Base-by-base conservation (phyloP, 257 asterid species). In the Rauvolfia tetraphylla region DNA sequence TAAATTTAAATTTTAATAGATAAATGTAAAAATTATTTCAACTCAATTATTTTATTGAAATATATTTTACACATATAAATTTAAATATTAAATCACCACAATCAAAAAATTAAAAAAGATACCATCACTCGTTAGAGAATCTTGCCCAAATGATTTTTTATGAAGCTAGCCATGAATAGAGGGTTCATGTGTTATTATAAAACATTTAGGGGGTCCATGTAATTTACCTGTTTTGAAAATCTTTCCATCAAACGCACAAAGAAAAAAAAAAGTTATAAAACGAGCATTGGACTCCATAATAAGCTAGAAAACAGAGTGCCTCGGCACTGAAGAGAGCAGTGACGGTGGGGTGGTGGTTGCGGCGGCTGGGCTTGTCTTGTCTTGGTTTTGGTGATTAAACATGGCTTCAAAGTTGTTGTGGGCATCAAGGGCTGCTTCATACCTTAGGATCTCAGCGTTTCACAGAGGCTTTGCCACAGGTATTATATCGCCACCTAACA, bases 381-480 rank as follows among this genome's bases (percentile, higher is more conserved):
- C 8, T 41, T 41, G 46, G 68, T 63, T 7, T 54, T 79, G 68
- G 39, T 20, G 54, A 56, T 54, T 44, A 34, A 73, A 51, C 46
- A 95, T 95, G 97, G 96, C 98, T 65, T 84, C 96, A 20, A 81
- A 81, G 77, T 79, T 89, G 83, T 79, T 90, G 84, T 95, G 96
- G 97, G 98, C 96, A 51, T 81, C 88, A 14, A 89, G 81, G 81
- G 90, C 89, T 77, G 98, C 98, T 91, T 89, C 98, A 1, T 88
- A 79, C 81, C 89, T 94, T 39, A 87, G 84, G 96, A 89, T 94
- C 95, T 90, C 96, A 48, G 85, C 80, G 75, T 90, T 86, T 72
- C 81, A 78, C 84, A 84, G 98, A 83, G 96, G 92, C 76, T 92
- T 92, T 72, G 97, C 97, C 75, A 90, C 97, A 73, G 97, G 98